Conservation (phyloP, 108 stramenopile species). For the Nitzschia sp. region DNA sequence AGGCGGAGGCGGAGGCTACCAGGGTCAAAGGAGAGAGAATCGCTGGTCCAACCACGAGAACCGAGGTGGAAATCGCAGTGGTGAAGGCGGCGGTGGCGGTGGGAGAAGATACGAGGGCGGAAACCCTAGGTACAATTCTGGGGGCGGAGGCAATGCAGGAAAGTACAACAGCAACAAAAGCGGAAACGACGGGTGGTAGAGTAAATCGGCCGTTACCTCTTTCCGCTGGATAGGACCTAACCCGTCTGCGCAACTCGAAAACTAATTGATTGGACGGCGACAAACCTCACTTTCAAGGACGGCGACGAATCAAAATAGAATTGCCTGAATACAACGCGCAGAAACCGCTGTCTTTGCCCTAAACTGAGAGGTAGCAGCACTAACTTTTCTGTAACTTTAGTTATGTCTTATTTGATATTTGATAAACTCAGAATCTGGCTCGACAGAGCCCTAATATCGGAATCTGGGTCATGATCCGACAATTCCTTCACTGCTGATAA, state of each 20-base stretch:
- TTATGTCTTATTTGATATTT: too few relatives aligned
- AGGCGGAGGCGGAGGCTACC: not conserved
- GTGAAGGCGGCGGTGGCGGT: not conserved
- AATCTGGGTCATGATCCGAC: not conserved
- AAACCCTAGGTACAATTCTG: constrained; percentile 16
- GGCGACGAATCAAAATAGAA: not conserved
- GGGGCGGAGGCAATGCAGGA: constrained; percentile 7
- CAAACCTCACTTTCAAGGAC: too few relatives aligned
- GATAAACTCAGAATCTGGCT: not conserved
- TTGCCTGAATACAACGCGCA: too few relatives aligned
- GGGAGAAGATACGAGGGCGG: constrained; percentile 11
- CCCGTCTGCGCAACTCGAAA: too few relatives aligned
- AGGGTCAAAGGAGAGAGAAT: constrained; percentile 11
- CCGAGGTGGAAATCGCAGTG: constrained; percentile 22
- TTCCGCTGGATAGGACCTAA: too few relatives aligned
- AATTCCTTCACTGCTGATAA: not conserved
- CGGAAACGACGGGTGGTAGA: too few relatives aligned
- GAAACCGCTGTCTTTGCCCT: too few relatives aligned
- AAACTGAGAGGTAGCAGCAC: too few relatives aligned
- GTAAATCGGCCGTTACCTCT: too few relatives aligned
- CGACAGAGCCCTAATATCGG: not conserved
- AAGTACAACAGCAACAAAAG: not conserved
- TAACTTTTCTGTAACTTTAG: too few relatives aligned
- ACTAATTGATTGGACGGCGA: too few relatives aligned
- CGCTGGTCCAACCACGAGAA: constrained; percentile 26